Base-by-base conservation (phyloP, 2,329 filamentous ascomycete species). In the Penicillium frequentans region DNA sequence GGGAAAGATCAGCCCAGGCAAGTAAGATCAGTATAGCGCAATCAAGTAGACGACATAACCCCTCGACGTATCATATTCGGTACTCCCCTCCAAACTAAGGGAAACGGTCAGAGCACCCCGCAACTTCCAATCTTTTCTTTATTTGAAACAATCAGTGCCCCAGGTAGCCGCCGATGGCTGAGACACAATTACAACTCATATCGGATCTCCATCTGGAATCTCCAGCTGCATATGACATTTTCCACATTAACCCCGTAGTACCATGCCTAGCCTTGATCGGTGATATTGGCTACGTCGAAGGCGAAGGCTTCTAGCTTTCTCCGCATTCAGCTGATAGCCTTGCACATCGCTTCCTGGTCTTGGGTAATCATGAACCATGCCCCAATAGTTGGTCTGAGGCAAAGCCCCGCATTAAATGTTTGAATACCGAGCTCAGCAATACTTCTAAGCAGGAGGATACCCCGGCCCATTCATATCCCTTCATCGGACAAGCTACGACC, bases 141-240 rank as follows among this genome's bases (percentile, higher is more conserved):
- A 24, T 33, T 33, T n/a, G 27, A 33, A 48, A 48, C 45, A 33
- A n/a, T 11, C 14, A 5, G 27, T n/a, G 27, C 19, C 33, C 3
- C 45, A 23, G 6, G 26, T 33, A 29, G 19, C 45, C 45, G 45
- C 45, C 14, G 27, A 53, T 53, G 51, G 51, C 51, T 47, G 42
- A 53, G 27, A 35, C 43, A 16, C 39, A 31, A 19, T 51, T 67
- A 51, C 65, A 82, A 59, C 75, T 84, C 24, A 51, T 83, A 8
- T 83, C 81, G 0, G 81, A 84, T 64, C 70, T 84, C 3, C 82
- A 84, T 57, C 73, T 84, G 5, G 80, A 84, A 64, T 58, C 64
- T 2, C 71, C 74, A 0, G 74, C 73, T 31, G 67, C 68, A 16
- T 84, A 83, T 66, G 76, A 80, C 50, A 43, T 64, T 26, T 84